Percentiles rank a stretch among this genome's conserved stretches.
Conservation (phyloP, 228 moss, liverwort and hornwort species). For the Sphagnum fallax region DNA sequence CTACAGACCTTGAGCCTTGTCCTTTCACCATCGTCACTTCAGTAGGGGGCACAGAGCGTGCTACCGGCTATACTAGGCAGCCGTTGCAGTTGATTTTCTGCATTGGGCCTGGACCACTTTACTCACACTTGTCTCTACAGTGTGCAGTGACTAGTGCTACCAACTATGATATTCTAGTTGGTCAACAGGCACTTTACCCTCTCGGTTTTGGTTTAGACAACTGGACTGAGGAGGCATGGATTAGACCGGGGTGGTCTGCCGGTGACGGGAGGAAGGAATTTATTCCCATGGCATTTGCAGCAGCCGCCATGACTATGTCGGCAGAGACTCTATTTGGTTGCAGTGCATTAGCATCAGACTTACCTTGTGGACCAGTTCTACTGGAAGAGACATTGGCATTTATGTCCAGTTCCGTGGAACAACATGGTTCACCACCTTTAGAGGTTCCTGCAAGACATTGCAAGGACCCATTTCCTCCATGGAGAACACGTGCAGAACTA, state of each 20-base stretch:
- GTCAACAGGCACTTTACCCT: slow-evolving; percentile 3
- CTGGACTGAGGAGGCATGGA: slow-evolving; percentile 8
- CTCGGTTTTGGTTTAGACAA: slow-evolving; percentile 4
- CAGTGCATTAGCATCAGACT: background rate
- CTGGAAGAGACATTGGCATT: background rate
- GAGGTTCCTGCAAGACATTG: too few species aligned
- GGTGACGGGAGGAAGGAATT: slow-evolving; percentile 8
- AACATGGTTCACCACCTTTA: too few species aligned
- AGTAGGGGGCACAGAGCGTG: background rate
- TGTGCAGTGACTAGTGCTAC: background rate
- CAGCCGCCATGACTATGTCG: background rate
- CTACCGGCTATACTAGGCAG: background rate
- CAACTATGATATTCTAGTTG: slow-evolving; percentile 6
- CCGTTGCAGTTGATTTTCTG: background rate
- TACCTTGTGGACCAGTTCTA: background rate
- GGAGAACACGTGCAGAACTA: background rate
- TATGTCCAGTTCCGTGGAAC: background rate
- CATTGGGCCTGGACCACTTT: background rate
- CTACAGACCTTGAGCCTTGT: slow-evolving; percentile 5
- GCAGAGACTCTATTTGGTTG: slow-evolving; percentile 1
- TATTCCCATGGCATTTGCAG: background rate
- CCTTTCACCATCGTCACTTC: background rate
- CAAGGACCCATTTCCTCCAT: too few species aligned
- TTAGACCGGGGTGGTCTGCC: background rate
- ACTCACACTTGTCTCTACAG: slow-evolving; percentile 1